Base-by-base conservation (phyloP, 257 asterid species). In the Ocimum tenuiflorum region DNA sequence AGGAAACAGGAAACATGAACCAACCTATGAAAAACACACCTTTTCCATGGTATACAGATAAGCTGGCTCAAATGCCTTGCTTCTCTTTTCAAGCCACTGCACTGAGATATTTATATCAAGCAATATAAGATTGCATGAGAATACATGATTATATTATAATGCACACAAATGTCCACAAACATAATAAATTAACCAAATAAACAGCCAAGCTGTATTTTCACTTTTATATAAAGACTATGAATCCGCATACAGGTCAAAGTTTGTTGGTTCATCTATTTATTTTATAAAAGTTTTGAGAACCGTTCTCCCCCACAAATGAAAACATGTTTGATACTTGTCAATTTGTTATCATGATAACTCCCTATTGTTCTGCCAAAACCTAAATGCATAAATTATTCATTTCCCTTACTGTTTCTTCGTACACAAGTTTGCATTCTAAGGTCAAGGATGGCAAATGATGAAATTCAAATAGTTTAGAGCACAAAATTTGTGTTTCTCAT, bases 11-110 rank as follows among this genome's bases (percentile, higher is more conserved):
- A 64, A 63, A 48, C 7, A n/a, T 56, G 56, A n/a, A 24, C 27
- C 43, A 65, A 64, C 38, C 41, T 60, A 62, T 73, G 11, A 10
- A 45, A 42, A 63, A 66, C 65, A 59, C 70, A 86, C 97, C 99
- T 94, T 94, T 71, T 88, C 97, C 84, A 80, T 77, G 69, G 96
- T 88, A 80, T 87, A 94, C 63, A 86, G 69, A 73, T 86, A 94
- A 64, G 90, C 85, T 43, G 99, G 97, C 77, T 94, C 99, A 58
- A 82, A 86, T 54, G 89, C 85, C 41, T 90, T 86, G 85, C 96
- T 88, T 75, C 95, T 90, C 74, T 76, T 83, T 79, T 91, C 99
- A 67, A 94, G 91, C 94, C 94, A 92, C 80, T 80, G 94, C 78
- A 90, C 99, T 90, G 97, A 68, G 65, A 71, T 68, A 69, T 58